Base-by-base conservation (phyloP, 1,139 yeast species). In the Schwanniomyces etchellsii region DNA sequence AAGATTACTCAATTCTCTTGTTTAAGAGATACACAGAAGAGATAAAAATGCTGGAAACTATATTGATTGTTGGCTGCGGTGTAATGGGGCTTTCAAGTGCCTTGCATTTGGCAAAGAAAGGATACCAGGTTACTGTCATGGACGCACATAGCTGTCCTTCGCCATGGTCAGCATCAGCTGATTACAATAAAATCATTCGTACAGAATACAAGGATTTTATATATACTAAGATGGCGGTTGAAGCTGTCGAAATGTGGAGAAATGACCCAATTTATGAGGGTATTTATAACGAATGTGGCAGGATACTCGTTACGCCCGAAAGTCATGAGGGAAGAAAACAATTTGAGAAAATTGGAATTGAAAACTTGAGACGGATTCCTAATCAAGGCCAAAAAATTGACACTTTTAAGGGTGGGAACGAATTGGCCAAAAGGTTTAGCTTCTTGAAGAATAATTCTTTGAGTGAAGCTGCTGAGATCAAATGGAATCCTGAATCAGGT, bases 231-330 rank as follows among this genome's bases (percentile, higher is more conserved):
- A 33, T 43, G 24, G 45, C 45, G 5, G 24, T 43, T 24, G 47
- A 44, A 28, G 37, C 48, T 9, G 29, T 44, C 13, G 34, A 42
- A 15, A 35, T 39, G 18, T 44, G 48, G 47, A 30, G 36, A 31
- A 31, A 42, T 20, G 55, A 54, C 35, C 50, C 52, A 1, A 39
- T 50, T 5, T 55, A 45, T 35, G 47, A 42, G 26, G 39, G 41
- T 2, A 45, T 53, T 4, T 55, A 27, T 26, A 43, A 44, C 23
- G 32, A 24, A 3, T 35, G 30, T 7, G 49, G 45, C 2, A 35
- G 40, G 16, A 18, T 28, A 11, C 15, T 22, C 13, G 14, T 21
- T 21, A 28, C 30, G 14, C 23, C 30, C 11, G n/a, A 18, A n/a
- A 10, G 13, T 10, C 25, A 23, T 14, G 14, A 7, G 6, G 25